Conservation (phyloP, 2,329 filamentous ascomycete genomes). For the Penicillium frequentans region DNA sequence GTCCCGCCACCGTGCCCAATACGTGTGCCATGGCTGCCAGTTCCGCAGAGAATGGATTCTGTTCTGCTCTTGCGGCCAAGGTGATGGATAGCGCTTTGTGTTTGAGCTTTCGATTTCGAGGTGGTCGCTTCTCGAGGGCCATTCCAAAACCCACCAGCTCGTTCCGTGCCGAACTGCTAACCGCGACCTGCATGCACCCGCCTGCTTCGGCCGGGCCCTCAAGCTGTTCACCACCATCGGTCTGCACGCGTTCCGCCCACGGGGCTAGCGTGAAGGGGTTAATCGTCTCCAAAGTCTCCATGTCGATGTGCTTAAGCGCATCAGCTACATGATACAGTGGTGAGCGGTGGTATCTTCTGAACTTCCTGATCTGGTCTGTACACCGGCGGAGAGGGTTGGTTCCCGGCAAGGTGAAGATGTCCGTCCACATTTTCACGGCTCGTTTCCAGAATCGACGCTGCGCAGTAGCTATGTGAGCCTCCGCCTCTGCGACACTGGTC, state of each 20-base stretch:
- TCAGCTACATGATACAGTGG: no score
- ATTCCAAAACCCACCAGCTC: conserved; percentile 16
- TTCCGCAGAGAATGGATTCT: conserved; percentile 24
- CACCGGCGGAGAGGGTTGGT: conserved; percentile 16
- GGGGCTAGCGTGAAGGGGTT: no score
- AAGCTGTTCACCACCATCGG: neutral
- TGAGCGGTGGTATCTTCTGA: no score
- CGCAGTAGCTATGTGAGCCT: conserved; percentile 22
- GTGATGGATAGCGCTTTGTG: conserved; percentile 19
- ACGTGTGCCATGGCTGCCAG: conserved; percentile 24
- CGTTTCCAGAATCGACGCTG: conserved; percentile 20
- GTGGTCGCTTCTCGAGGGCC: conserved; percentile 33
- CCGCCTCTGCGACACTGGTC: conserved; percentile 25
- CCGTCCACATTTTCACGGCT: conserved; percentile 19
- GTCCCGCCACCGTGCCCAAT: conserved; percentile 15
- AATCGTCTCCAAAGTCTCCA: no score
- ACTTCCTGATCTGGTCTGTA: conserved; percentile 12
- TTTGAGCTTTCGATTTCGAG: conserved; percentile 19
- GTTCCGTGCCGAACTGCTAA: conserved; percentile 22
- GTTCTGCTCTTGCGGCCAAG: conserved; percentile 21
- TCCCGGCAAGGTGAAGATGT: conserved; percentile 15
- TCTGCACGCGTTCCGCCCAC: neutral
- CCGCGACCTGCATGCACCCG: conserved; percentile 12
- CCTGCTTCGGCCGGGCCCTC: neutral
- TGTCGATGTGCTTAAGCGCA: no score